Base-by-base conservation (phyloP, 495 filamentous ascomycete species). In the Podospora appendiculata region DNA sequence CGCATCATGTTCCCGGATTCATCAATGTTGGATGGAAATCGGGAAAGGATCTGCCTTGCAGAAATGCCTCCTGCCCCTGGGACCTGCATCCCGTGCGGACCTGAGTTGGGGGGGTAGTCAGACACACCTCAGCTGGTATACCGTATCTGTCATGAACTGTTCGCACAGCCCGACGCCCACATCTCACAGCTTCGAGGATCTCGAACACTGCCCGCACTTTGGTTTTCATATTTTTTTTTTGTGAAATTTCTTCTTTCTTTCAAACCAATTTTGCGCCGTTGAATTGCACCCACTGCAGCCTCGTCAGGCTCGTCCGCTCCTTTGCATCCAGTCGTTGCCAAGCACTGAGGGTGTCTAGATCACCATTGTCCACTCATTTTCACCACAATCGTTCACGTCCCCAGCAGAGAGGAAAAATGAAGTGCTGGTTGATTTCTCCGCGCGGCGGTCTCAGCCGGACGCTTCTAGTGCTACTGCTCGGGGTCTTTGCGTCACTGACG, bases 391-490 rank as follows among this genome's bases (percentile, higher is more conserved):
- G 10, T 7, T 11, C n/a, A 10, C 11, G 19, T 32, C 44, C 44
- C 44, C n/a, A 33, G n/a, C 12, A n/a, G 38, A 12, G 4, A 34
- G 13, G 32, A 14, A 51, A 43, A 34, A 50, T 51, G 48, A 44
- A 40, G 44, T 40, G 39, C 32, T 45, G 32, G n/a, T 35, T 32
- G 8, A 1, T n/a, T 33, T 45, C 41, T 10, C 35, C 34, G 33
- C 50, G 46, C 12, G 19, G 14, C 33, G 32, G 16, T 19, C 36
- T 45, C 14, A 11, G 46, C 11, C 35, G 39, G 44, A 39, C 43
- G 25, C n/a, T 50, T 11, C 33, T 54, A 2, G 41, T 47, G 11
- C 10, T 58, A n/a, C 34, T 53, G 9, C 12, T 54, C 3, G 56
- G 51, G 40, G n/a, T 33, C 18, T 18, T 58, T 33, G 32, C 42